Evolutionary conservation across 2,329 filamentous ascomycete genomes (phyloP).

Genomic region (Thyridium curvatum): DNA sequence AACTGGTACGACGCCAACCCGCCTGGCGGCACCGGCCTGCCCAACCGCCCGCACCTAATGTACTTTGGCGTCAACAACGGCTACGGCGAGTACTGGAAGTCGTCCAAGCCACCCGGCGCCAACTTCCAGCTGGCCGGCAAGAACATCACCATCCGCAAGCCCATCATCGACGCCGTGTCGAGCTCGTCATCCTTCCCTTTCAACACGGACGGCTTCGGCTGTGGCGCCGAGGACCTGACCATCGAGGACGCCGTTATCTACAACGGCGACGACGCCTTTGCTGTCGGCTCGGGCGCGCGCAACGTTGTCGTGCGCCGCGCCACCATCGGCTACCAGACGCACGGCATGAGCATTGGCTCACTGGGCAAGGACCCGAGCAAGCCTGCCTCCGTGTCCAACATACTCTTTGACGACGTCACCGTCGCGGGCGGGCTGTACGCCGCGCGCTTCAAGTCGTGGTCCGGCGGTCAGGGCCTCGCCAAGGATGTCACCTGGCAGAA

Average conservation of each 20-base stretch:
- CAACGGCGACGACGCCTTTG: conserved; percentile 37
- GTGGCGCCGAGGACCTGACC: conserved; percentile 18
- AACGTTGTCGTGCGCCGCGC: conserved; percentile 29
- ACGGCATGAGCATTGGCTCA: conserved; percentile 36
- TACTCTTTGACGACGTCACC: conserved; percentile 33
- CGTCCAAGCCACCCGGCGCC: conserved; percentile 35
- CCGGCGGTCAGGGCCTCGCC: conserved; percentile 30
- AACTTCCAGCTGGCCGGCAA: conserved; percentile 29
- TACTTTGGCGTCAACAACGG: conserved; percentile 25
- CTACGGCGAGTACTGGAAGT: conserved; percentile 31
- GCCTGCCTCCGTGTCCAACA: conserved; percentile 31
- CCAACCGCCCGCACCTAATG: conserved; percentile 31
- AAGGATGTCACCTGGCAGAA: conserved; percentile 37
- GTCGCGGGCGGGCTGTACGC: conserved; percentile 32
- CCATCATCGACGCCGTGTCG: conserved; percentile 30
- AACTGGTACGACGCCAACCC: conserved; percentile 37
- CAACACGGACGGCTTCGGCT: conserved; percentile 29
- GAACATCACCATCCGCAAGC: conserved; percentile 30
- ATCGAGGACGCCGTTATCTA: conserved; percentile 21
- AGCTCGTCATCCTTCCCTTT: conserved; percentile 29
- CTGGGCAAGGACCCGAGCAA: conserved; percentile 27
- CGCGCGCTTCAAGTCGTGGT: conserved; percentile 36
- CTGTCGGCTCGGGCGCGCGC: conserved; percentile 27
- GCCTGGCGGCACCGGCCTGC: conserved; percentile 26
- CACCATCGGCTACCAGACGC: conserved; percentile 35